Conservation (phyloP, 2,329 filamentous ascomycete genomes). For the Verticillium albo-atrum region DNA sequence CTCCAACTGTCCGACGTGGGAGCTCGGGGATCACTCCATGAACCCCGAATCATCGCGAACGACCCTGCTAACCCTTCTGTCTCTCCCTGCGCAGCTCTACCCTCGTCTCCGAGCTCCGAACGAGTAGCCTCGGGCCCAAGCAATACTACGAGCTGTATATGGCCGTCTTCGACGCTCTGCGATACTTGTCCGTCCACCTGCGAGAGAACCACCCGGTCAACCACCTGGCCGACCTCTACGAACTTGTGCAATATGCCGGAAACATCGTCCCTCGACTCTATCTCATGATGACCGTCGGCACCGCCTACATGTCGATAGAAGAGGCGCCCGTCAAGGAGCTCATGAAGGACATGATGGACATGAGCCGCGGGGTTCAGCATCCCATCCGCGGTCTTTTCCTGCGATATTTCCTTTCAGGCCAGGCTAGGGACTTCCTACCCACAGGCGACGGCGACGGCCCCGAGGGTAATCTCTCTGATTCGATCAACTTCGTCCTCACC, state of each 20-base stretch:
- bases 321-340: slow-evolving; percentile 99
- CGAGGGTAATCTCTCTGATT: slow-evolving; percentile 93
- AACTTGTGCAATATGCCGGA: slow-evolving; percentile 95
- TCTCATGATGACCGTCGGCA: slow-evolving; percentile 98
- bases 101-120: slow-evolving; percentile 95
- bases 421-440: slow-evolving; percentile 86
- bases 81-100: slow-evolving; percentile 65
- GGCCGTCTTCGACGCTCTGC: slow-evolving; percentile 95
- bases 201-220: slow-evolving; percentile 97
- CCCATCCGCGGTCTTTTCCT: slow-evolving; percentile 92
- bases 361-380: slow-evolving; percentile 97
- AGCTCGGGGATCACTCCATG: background rate
- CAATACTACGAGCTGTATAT: slow-evolving; percentile 99
- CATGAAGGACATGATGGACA: slow-evolving; percentile 99
- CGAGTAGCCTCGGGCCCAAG: slow-evolving; percentile 94
- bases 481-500: slow-evolving; percentile 94
- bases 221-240: slow-evolving; percentile 95
- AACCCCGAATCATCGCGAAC: background rate
- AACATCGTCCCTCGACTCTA: slow-evolving; percentile 96
- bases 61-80: background rate
- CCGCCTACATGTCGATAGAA: slow-evolving; percentile 97
- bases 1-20: slow-evolving; percentile 9
- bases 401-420: slow-evolving; percentile 92
- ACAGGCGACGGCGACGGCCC: slow-evolving; percentile 80
- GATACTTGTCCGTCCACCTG: slow-evolving; percentile 92